Base-by-base conservation (phyloP, 306 rosid species). In the Medicago arabica region DNA sequence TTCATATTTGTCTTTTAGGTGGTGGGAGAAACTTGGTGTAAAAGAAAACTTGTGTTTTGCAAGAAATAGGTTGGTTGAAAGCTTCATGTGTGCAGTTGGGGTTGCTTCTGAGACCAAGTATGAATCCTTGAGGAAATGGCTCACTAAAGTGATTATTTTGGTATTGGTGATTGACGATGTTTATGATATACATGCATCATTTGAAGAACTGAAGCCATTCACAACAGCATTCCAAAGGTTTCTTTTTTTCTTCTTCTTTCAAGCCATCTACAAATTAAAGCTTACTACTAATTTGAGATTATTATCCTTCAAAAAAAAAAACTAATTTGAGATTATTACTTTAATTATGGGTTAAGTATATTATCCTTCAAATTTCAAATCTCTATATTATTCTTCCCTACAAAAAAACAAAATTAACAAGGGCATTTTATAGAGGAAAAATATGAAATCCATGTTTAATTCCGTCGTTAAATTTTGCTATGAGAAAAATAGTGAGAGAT, bases 11-110 rank as follows among this genome's bases (percentile, higher is more conserved):
- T 39, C 0, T 1, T 9, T 23, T 79, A 91, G 94, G 82, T 91
- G 97, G 94, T 91, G 97, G 97, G 85, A 72, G 68, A 85, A 85
- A 41, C 85, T 86, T 15, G 92, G 85, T 13, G 21, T 89, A 8
- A 61, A 34, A 58, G 46, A 83, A 39, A 72, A 82, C 0, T 43
- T 89, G 83, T 39, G 40, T 21, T 91, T 91, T 75, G 87, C 92
- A 74, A 77, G 97, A 75, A 90, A 87, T 57, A 80, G 97, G 72
- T 72, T 91, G 80, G 97, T 85, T 17, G 92, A 89, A 72, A 57
- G 86, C 72, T 91, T 89, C 89, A 74, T 86, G 83, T 89, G 89
- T 71, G 69, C 86, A 7, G 36, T 74, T 38, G 97, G 95, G 16
- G 79, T 87, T 41, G 87, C 84, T 69, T 78, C 18, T 18, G 84